These are phyloP conservation scores for Eragrostis nindensis DNA, from an alignment of 176 grass and related monocot species.

Conservation along the genomic window DNA sequence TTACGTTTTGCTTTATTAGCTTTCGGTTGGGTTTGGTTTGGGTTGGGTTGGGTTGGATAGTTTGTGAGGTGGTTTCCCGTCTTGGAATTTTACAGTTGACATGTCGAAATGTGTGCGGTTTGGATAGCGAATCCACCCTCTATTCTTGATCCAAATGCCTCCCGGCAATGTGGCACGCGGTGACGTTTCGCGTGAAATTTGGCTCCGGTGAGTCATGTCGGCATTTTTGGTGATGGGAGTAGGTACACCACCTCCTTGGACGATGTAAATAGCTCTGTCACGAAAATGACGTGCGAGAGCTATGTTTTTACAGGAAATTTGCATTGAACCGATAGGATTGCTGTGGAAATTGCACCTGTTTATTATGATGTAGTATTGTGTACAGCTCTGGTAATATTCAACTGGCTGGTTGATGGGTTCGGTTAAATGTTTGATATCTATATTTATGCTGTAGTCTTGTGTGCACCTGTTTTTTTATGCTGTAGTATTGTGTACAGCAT, in stretches of 20 bases:
- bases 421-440: no score
- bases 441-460: no score
- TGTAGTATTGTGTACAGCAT: no score
- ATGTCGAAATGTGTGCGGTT: background rate
- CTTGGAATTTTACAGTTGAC: background rate
- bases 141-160: background rate
- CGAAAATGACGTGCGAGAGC: conserved; percentile 11
- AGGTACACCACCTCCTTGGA: conserved; percentile 12
- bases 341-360: background rate
- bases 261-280: conserved; percentile 14
- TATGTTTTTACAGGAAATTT: background rate
- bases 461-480: no score
- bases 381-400: background rate
- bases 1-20: background rate
- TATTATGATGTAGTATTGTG: background rate
- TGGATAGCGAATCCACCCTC: background rate
- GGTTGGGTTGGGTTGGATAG: conserved; percentile 9
- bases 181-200: conserved; percentile 2
- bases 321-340: background rate
- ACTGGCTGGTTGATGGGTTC: background rate
- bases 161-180: background rate
- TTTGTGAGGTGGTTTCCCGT: conserved; percentile 1
- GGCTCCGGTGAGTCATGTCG: background rate
- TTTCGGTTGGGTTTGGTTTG: background rate
- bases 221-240: conserved; percentile 17